phyloP scores from a whole-genome alignment of 2,329 filamentous ascomycete species.

The Thelonectria blattea region DNA sequence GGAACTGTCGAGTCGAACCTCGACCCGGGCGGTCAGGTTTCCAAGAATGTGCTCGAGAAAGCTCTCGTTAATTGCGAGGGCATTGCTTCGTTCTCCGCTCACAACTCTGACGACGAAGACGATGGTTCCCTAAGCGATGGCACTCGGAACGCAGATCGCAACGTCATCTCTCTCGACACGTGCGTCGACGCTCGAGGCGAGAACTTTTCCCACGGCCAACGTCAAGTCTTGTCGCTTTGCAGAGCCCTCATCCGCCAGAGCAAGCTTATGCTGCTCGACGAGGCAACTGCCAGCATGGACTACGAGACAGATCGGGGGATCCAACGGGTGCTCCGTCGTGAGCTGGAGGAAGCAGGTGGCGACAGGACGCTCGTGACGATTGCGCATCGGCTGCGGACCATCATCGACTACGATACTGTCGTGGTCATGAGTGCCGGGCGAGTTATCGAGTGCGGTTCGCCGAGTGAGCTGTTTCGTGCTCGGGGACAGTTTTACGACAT shows the following conservation, averaged over 20 bases:
- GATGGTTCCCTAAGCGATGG: slow-evolving; percentile 23
- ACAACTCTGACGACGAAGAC: slow-evolving; percentile 42
- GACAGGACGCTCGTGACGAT: slow-evolving; percentile 63
- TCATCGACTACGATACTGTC: slow-evolving; percentile 65
- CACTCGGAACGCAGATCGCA: slow-evolving; percentile 12
- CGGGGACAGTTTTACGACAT: slow-evolving; percentile 59
- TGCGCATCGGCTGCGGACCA: slow-evolving; percentile 62
- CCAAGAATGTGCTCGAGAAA: slow-evolving; percentile 59
- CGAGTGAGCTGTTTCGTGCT: slow-evolving; percentile 52
- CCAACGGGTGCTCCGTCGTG: slow-evolving; percentile 57
- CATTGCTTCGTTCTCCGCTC: slow-evolving; percentile 58
- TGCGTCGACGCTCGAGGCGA: slow-evolving; percentile 58
- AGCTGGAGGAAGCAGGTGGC: slow-evolving; percentile 51
- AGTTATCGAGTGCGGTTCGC: slow-evolving; percentile 60
- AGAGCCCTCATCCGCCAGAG: slow-evolving; percentile 61
- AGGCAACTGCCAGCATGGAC: slow-evolving; percentile 66
- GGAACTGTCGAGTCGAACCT: slow-evolving; percentile 63
- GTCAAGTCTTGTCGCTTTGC: slow-evolving; percentile 64
- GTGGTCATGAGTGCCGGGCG: slow-evolving; percentile 62
- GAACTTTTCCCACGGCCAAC: slow-evolving; percentile 64
- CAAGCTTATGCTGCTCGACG: slow-evolving; percentile 63
- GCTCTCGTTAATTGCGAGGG: slow-evolving; percentile 68
- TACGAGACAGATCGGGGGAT: slow-evolving; percentile 63
- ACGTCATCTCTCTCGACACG: slow-evolving; percentile 48
- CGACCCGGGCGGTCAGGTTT: slow-evolving; percentile 66